These are phyloP conservation scores for Malus hybrid DNA, from an alignment of 331 rosid genomes.

Conservation along the genomic window DNA sequence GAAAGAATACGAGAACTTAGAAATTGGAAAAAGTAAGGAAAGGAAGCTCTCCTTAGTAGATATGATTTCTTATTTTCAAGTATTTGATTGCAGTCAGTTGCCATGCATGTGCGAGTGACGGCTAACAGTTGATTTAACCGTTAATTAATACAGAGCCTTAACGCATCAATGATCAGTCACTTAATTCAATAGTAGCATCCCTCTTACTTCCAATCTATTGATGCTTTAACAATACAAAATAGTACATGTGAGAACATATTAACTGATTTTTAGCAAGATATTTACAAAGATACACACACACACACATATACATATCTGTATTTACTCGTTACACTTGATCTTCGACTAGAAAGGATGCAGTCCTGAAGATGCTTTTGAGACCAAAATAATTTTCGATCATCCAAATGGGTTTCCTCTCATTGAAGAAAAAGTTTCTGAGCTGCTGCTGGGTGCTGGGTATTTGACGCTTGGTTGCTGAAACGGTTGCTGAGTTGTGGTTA, in stretches of 20 bases:
- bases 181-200: background rate
- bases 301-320: background rate
- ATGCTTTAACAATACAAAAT: background rate
- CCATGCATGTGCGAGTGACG: too few relatives aligned
- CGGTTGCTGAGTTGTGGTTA: slow-evolving; percentile 26
- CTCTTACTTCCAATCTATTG: background rate
- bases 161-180: too few relatives aligned
- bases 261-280: background rate
- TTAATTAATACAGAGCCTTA: too few relatives aligned
- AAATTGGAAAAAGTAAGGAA: too few relatives aligned
- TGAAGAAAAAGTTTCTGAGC: slow-evolving; percentile 23
- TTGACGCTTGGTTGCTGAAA: slow-evolving; percentile 24
- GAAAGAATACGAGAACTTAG: too few relatives aligned
- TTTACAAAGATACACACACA: background rate
- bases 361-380: background rate
- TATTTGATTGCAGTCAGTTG: background rate
- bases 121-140: too few relatives aligned
- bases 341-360: background rate
- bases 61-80: background rate
- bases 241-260: background rate
- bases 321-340: background rate
- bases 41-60: background rate
- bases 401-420: slow-evolving; percentile 65
- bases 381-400: slow-evolving; percentile 10
- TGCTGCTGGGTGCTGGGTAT: slow-evolving; percentile 17